Conservation (phyloP, 306 rosid species). For the Rosa lucieae region DNA sequence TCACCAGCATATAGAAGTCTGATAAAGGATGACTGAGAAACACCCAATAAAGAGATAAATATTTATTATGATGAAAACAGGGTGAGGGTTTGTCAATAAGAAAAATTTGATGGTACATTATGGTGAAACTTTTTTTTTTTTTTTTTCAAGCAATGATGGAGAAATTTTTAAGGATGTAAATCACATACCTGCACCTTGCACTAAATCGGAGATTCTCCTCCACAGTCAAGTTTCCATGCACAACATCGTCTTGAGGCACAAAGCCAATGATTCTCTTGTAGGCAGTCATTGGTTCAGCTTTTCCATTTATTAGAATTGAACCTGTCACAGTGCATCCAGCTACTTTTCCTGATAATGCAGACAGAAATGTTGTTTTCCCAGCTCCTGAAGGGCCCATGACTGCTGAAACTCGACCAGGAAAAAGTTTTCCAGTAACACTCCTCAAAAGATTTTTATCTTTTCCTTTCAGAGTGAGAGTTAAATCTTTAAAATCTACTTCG, state of each 20-base stretch:
- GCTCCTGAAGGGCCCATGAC: slow-evolving; percentile 96
- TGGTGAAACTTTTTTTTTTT: background rate
- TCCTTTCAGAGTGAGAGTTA: slow-evolving; percentile 70
- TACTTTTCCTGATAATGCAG: slow-evolving; percentile 74
- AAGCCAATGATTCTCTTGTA: slow-evolving; percentile 73
- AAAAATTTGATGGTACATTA: background rate
- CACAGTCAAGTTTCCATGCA: slow-evolving; percentile 85
- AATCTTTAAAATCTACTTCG: slow-evolving; percentile 72
- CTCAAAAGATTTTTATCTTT: slow-evolving; percentile 60
- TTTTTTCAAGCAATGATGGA: background rate
- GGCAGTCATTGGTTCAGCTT: slow-evolving; percentile 55
- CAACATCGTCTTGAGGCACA: slow-evolving; percentile 92
- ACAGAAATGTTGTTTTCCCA: slow-evolving; percentile 87
- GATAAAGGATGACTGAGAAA: slow-evolving; percentile 1
- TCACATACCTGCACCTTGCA: slow-evolving; percentile 79
- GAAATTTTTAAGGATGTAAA: background rate
- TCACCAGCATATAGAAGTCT: slow-evolving; percentile 11
- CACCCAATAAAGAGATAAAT: background rate
- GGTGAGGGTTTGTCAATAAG: background rate
- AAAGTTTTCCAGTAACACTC: slow-evolving; percentile 68
- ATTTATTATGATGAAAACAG: background rate
- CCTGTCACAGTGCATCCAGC: slow-evolving; percentile 65
- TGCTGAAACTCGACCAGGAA: slow-evolving; percentile 80
- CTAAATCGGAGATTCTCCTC: slow-evolving; percentile 87
- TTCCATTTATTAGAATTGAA: slow-evolving; percentile 68